A percentile compares a stretch with the other conserved stretches of the same genome.
Evolutionary conservation across 176 grass and related monocot genomes (phyloP).

Genomic region (Microstegium vimineum): DNA sequence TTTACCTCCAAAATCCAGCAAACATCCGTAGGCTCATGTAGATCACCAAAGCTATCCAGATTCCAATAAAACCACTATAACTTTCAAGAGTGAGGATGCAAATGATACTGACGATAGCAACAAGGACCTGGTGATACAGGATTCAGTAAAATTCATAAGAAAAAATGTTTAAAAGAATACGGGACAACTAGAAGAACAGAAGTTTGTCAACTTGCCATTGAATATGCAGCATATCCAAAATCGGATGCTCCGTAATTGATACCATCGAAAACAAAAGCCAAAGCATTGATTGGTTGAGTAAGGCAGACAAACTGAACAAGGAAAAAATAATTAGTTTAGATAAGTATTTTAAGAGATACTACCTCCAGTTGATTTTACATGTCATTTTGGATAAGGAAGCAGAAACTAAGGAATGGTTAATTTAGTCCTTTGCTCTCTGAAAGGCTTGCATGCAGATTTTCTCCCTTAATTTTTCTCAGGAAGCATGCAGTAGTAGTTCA

Average conservation of each 20-base stretch:
- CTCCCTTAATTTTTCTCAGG: neutral
- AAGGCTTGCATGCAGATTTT: neutral
- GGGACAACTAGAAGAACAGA: neutral
- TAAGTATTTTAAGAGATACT: neutral
- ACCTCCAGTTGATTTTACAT: neutral
- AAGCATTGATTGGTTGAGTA: slow-evolving; percentile 79
- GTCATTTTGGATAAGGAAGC: neutral
- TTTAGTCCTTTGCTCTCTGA: neutral
- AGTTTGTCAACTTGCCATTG: slow-evolving; percentile 53
- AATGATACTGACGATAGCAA: slow-evolving; percentile 67
- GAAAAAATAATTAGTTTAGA: neutral
- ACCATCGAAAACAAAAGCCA: slow-evolving; percentile 94
- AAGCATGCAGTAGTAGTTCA: neutral
- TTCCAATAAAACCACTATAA: slow-evolving; percentile 64
- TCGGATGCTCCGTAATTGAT: slow-evolving; percentile 90
- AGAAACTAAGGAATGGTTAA: neutral
- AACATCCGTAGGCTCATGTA: slow-evolving; percentile 78
- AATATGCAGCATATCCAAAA: slow-evolving; percentile 83
- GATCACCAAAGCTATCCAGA: slow-evolving; percentile 78
- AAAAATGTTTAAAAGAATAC: neutral
- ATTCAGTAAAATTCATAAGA: neutral
- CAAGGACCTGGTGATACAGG: slow-evolving; percentile 44
- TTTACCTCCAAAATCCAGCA: slow-evolving; percentile 85
- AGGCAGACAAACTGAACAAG: slow-evolving; percentile 63
- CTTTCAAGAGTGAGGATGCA: slow-evolving; percentile 49